Evolutionary conservation across 441 rosid genomes (phyloP).

Genomic region (Manihot esculenta): DNA sequence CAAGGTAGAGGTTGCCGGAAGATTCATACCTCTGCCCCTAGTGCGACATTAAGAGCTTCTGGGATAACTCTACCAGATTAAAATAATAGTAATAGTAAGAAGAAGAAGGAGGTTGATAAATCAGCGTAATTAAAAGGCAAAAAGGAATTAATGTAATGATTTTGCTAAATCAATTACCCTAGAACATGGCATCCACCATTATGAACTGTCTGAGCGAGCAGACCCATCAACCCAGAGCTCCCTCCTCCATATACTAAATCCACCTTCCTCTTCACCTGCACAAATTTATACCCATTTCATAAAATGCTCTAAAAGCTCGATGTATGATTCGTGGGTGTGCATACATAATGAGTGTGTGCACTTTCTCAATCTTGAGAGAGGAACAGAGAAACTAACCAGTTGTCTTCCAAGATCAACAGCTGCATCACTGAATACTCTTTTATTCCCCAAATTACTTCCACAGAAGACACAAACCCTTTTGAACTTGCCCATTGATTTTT

Average conservation of each 20-base stretch:
- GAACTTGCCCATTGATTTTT: slow-evolving; percentile 36
- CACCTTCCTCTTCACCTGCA: slow-evolving; percentile 43
- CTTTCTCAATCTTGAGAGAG: not conserved
- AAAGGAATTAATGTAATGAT: no score
- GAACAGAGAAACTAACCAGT: slow-evolving; percentile 28
- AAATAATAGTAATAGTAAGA: not conserved
- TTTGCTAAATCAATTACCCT: slow-evolving; percentile 33
- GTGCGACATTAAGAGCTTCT: slow-evolving; percentile 39
- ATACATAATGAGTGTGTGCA: no score
- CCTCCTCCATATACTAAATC: slow-evolving; percentile 58
- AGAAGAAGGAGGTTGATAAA: not conserved
- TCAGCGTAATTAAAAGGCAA: not conserved
- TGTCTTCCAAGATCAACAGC: slow-evolving; percentile 42
- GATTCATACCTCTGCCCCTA: slow-evolving; percentile 44
- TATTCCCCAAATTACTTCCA: slow-evolving; percentile 49
- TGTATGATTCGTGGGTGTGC: no score
- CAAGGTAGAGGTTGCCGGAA: not conserved
- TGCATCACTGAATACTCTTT: slow-evolving; percentile 42
- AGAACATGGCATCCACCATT: slow-evolving; percentile 53
- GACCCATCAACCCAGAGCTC: slow-evolving; percentile 53
- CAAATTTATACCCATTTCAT: not conserved
- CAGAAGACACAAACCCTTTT: slow-evolving; percentile 50
- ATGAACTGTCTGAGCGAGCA: slow-evolving; percentile 43
- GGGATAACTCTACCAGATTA: slow-evolving; percentile 36
- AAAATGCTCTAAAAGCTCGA: not conserved